Percentiles rank a stretch among this genome's conserved stretches.
These are phyloP conservation scores for Gossypium stocksii DNA, from an alignment of 345 rosid species.

Conservation along the genomic window DNA sequence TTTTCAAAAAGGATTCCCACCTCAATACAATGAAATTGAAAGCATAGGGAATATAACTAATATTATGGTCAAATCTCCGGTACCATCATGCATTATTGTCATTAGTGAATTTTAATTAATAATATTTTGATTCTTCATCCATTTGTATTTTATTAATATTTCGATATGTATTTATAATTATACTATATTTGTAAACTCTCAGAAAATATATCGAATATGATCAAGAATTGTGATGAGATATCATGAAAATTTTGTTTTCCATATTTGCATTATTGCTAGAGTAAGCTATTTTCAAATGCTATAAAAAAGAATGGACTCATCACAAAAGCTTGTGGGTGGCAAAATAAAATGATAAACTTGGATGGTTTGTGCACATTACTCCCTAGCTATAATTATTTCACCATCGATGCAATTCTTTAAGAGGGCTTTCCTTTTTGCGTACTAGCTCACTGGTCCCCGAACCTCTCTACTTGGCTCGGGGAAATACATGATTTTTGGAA, in stretches of 20 bases:
- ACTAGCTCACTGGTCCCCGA: neutral
- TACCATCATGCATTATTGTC: too few relatives aligned
- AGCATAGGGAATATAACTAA: too few relatives aligned
- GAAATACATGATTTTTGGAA: conserved; percentile 12
- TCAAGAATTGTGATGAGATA: neutral
- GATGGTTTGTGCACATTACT: conserved; percentile 20
- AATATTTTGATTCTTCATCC: too few relatives aligned
- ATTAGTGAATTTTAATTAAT: too few relatives aligned
- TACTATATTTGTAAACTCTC: too few relatives aligned
- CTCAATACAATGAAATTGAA: too few relatives aligned
- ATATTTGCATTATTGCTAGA: neutral
- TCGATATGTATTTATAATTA: too few relatives aligned
- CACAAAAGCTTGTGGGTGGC: conserved; percentile 10
- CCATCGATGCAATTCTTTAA: conserved; percentile 14
- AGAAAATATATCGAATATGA: too few relatives aligned
- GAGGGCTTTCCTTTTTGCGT: neutral
- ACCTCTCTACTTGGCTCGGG: neutral
- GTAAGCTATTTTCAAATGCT: neutral
- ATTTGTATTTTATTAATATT: too few relatives aligned
- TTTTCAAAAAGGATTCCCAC: too few relatives aligned
- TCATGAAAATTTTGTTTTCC: neutral
- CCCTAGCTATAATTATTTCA: conserved; percentile 24
- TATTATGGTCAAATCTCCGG: too few relatives aligned
- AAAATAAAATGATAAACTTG: conserved; percentile 22
- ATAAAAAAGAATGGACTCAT: conserved; percentile 16